A percentile compares a stretch with the other conserved stretches of the same genome.
These are phyloP conservation scores for Coemansia biformis DNA, from an alignment of 192 early-diverging fungal species.

Conservation along the genomic window DNA sequence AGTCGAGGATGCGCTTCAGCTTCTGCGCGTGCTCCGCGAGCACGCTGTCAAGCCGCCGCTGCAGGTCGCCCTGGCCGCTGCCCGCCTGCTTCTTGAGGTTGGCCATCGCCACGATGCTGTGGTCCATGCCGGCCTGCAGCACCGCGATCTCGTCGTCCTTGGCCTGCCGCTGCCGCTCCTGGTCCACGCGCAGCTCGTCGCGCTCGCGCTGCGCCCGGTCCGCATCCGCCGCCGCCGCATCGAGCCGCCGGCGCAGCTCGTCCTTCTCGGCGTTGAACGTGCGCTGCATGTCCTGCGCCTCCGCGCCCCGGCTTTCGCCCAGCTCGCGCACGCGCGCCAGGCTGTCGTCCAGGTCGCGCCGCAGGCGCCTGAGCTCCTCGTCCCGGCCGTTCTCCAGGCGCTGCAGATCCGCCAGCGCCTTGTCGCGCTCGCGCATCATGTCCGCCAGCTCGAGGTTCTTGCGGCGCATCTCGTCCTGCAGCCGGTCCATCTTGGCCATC, in stretches of 20 bases:
- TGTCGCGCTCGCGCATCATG: slow-evolving; percentile 88
- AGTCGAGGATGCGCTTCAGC: slow-evolving; percentile 75
- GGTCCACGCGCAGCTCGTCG: slow-evolving; percentile 38
- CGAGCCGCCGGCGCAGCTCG: slow-evolving; percentile 65
- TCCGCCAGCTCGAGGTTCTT: slow-evolving; percentile 78
- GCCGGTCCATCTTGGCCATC: slow-evolving; percentile 72
- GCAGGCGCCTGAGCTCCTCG: slow-evolving; percentile 75
- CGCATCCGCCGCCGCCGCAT: slow-evolving; percentile 25
- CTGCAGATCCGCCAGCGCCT: slow-evolving; percentile 73
- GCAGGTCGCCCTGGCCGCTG: slow-evolving; percentile 51
- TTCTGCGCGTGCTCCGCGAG: slow-evolving; percentile 59
- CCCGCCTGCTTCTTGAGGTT: slow-evolving; percentile 57
- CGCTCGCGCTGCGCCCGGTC: slow-evolving; percentile 42
- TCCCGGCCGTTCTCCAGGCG: slow-evolving; percentile 73
- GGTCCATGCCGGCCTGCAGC: slow-evolving; percentile 75
- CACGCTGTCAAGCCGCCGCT: slow-evolving; percentile 62
- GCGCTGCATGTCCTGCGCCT: slow-evolving; percentile 73
- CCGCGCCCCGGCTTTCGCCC: slow-evolving; percentile 71
- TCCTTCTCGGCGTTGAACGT: slow-evolving; percentile 80
- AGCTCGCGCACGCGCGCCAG: slow-evolving; percentile 72
- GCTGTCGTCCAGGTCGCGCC: slow-evolving; percentile 73
- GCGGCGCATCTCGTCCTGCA: slow-evolving; percentile 65
- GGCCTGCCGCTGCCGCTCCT: slow-evolving; percentile 26
- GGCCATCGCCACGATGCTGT: slow-evolving; percentile 70
- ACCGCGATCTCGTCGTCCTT: slow-evolving; percentile 80